phyloP scores from a whole-genome alignment of 2,329 filamentous ascomycete species.

The Fusarium duplospermum region DNA sequence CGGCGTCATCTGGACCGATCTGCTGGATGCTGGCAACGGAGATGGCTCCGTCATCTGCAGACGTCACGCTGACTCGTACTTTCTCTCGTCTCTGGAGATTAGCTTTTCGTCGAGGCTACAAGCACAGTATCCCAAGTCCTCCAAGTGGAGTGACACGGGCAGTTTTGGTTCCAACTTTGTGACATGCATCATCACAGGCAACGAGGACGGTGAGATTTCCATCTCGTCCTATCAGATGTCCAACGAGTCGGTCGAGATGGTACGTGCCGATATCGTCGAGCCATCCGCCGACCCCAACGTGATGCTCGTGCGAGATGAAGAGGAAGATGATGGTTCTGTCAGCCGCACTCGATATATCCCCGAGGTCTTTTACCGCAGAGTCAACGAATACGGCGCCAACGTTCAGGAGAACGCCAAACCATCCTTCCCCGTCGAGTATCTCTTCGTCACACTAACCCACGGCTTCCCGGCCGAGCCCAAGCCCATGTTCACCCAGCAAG shows the following conservation, averaged over 20 bases:
- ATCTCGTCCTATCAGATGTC: slow-evolving; percentile 95
- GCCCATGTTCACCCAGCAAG: slow-evolving; percentile 78
- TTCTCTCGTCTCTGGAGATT: slow-evolving; percentile 90
- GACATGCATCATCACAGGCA: slow-evolving; percentile 94
- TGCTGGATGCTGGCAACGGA: slow-evolving; percentile 82
- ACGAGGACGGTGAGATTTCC: slow-evolving; percentile 87
- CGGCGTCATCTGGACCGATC: slow-evolving; percentile 94
- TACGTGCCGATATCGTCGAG: slow-evolving; percentile 92
- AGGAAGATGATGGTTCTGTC: slow-evolving; percentile 78
- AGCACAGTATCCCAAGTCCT: slow-evolving; percentile 86
- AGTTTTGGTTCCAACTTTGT: slow-evolving; percentile 96
- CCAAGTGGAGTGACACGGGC: slow-evolving; percentile 97
- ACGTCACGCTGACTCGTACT: slow-evolving; percentile 94
- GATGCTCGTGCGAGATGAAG: slow-evolving; percentile 94
- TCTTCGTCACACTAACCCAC: slow-evolving; percentile 95
- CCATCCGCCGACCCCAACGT: slow-evolving; percentile 91
- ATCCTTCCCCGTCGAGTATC: slow-evolving; percentile 94
- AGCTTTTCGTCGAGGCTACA: slow-evolving; percentile 90
- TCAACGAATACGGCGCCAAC: slow-evolving; percentile 96
- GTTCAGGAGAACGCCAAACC: slow-evolving; percentile 98
- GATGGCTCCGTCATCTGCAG: slow-evolving; percentile 94
- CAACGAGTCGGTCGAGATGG: slow-evolving; percentile 97
- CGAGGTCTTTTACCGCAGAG: slow-evolving; percentile 94
- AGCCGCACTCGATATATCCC: slow-evolving; percentile 89
- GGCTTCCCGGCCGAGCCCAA: slow-evolving; percentile 88